Base-by-base conservation (phyloP, 805 yeast genomes). In the Teunomyces kruisii region DNA sequence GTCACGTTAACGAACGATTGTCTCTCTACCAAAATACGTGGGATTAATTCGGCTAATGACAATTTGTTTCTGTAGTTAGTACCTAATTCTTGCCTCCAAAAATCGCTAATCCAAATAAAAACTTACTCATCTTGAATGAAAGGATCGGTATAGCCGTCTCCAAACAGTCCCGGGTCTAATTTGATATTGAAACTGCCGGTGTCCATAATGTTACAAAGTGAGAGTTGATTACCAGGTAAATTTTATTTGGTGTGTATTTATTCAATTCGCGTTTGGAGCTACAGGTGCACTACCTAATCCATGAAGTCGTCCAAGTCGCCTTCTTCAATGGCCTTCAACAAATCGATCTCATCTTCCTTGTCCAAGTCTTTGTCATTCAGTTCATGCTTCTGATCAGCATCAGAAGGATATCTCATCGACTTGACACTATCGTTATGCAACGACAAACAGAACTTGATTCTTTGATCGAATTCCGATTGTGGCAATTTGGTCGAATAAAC, bases 381-480 rank as follows among this genome's bases (percentile, higher is more conserved):
- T 24, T 67, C 72, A 9, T 50, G 47, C 51, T 68, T 66, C 46
- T 55, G 54, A 32, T 64, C 67, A 40, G 56, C 55, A 48, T 70
- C 73, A 30, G 62, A 57, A 8, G 97, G 96, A 67, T 88, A 94
- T 58, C 97, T 81, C 97, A 94, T 89, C 7, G 96, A 89, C 69
- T 88, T 87, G 47, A 92, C 95, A 64, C 88, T 81, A 58, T 92
- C 97, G 56, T 90, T 89, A 69, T 92, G 96, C 53, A 92, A 76
- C 39, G 85, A 79, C 70, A 89, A 86, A 61, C 96, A 92, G 67
- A 94, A 95, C 56, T 82, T 81, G 65, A 94, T 92, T 75, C 99
- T 86, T 65, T 89, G 96, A 69, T 92, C 91, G 69, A 88, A 89
- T 47, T 89, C 86, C 12, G 69, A 72, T 67, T 89, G 96, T 28